A percentile compares a stretch with the other conserved stretches of the same genome.
Conservation (phyloP, 805 yeast genomes). For the Allodekkera sacchari region DNA sequence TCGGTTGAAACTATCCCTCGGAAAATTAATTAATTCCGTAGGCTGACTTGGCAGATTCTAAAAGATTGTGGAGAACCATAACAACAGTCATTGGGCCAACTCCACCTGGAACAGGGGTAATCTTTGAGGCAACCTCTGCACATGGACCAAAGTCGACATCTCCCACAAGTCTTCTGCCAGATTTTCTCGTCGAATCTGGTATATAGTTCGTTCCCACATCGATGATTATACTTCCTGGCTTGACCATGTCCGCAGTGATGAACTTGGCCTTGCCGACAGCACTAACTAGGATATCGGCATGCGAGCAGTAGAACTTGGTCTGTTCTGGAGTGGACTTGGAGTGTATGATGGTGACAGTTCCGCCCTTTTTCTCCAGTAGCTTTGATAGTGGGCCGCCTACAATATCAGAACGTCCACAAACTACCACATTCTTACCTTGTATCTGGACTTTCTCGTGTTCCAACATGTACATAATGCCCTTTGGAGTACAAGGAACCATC, state of each 20-base stretch:
- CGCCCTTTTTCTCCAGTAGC: slow-evolving; percentile 67
- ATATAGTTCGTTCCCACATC: slow-evolving; percentile 95
- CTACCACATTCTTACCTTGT: slow-evolving; percentile 81
- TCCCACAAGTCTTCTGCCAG: slow-evolving; percentile 84
- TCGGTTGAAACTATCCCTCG: too few species aligned
- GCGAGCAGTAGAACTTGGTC: slow-evolving; percentile 36
- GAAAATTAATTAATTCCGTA: slow-evolving; percentile 9
- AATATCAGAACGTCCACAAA: slow-evolving; percentile 90
- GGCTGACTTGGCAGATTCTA: slow-evolving; percentile 53
- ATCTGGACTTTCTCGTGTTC: slow-evolving; percentile 58
- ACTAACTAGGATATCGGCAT: slow-evolving; percentile 84
- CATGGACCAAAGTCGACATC: slow-evolving; percentile 83
- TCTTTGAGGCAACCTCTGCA: slow-evolving; percentile 48
- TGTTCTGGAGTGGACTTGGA: slow-evolving; percentile 61
- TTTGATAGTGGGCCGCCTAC: slow-evolving; percentile 93
- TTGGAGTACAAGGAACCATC: slow-evolving; percentile 92
- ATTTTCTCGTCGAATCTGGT: slow-evolving; percentile 63
- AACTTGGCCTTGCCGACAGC: slow-evolving; percentile 86
- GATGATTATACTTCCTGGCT: slow-evolving; percentile 74
- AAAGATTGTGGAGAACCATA: slow-evolving; percentile 81
- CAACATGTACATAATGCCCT: slow-evolving; percentile 79
- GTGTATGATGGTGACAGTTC: slow-evolving; percentile 85
- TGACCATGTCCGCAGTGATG: slow-evolving; percentile 83
- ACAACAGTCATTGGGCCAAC: slow-evolving; percentile 99
- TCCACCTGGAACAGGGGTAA: slow-evolving; percentile 98